Evolutionary conservation across 495 filamentous ascomycete genomes (phyloP).

Genomic region (Hamigera avellanea): DNA sequence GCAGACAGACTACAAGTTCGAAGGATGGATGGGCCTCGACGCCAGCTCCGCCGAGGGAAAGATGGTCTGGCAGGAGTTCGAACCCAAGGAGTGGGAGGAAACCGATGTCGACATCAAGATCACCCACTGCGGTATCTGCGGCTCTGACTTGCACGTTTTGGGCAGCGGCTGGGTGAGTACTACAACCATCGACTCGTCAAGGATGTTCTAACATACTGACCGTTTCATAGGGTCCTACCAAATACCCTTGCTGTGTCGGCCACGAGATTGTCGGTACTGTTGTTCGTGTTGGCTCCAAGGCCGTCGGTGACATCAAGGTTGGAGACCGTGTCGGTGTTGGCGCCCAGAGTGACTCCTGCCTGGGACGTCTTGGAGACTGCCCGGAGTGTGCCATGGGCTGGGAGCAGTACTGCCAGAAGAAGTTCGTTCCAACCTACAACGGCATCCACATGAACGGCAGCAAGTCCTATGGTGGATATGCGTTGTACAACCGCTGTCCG

Average conservation of each 20-base stretch:
- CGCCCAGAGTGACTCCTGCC: conserved; percentile 65
- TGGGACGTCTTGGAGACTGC: conserved; percentile 47
- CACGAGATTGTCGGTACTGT: conserved; percentile 78
- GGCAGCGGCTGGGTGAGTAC: conserved; percentile 54
- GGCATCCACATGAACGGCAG: conserved; percentile 33
- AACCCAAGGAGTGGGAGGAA: conserved; percentile 73
- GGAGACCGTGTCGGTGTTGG: conserved; percentile 89
- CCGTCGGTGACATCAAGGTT: conserved; percentile 50
- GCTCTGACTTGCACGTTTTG: conserved; percentile 61
- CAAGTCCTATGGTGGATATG: conserved; percentile 60
- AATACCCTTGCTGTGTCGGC: conserved; percentile 65
- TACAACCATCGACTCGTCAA: background rate
- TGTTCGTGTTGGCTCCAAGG: conserved; percentile 61
- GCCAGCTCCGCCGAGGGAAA: conserved; percentile 50
- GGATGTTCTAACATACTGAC: conserved; percentile 2
- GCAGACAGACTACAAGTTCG: conserved; percentile 50
- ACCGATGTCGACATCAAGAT: conserved; percentile 53
- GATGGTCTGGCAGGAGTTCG: conserved; percentile 64
- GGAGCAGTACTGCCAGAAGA: conserved; percentile 56
- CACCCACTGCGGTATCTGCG: conserved; percentile 34
- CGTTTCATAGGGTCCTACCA: conserved; percentile 30
- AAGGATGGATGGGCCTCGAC: conserved; percentile 73
- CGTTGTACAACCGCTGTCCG: conserved; percentile 59
- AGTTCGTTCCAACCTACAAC: conserved; percentile 39
- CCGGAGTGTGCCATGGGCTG: conserved; percentile 51